Percentiles rank a stretch among this genome's conserved stretches.
Conservation (phyloP, 2,329 filamentous ascomycete genomes). For the Botrytis fabae region DNA sequence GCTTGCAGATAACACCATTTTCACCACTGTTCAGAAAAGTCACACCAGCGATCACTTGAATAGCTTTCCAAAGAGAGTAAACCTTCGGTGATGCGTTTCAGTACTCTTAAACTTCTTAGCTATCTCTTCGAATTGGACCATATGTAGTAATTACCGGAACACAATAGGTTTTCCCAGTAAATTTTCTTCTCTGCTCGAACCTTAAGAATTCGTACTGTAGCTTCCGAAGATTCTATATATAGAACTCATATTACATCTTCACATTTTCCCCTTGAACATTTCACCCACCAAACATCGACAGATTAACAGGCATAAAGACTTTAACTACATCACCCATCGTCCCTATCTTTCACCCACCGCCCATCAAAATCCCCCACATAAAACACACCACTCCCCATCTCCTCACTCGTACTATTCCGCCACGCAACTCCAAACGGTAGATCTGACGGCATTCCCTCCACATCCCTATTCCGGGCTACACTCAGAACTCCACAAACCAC, state of each 20-base stretch:
- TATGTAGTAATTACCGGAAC: not conserved
- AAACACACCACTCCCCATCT: not conserved
- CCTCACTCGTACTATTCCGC: not conserved
- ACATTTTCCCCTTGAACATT: not conserved
- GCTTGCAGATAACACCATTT: not conserved
- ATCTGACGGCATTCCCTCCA: not conserved
- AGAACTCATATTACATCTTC: not conserved
- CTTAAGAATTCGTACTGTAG: rapidly evolving
- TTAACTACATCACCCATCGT: not conserved
- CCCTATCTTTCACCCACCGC: not conserved
- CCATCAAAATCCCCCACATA: not conserved
- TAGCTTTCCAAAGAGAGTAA: not conserved
- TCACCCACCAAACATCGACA: not conserved
- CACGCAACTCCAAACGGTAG: not conserved
- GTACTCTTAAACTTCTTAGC: no score
- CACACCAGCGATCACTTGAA: not conserved
- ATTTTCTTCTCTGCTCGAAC: not conserved
- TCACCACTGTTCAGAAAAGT: not conserved
- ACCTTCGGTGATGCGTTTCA: not conserved
- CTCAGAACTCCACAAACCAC: not conserved
- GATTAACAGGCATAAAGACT: not conserved
- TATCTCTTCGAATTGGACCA: no score
- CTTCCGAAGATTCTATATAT: not conserved
- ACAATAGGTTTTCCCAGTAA: not conserved
- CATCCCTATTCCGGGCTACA: not conserved